phyloP scores from a whole-genome alignment of 768 basidiomycete species.

The Flagelloscypha sp. region DNA sequence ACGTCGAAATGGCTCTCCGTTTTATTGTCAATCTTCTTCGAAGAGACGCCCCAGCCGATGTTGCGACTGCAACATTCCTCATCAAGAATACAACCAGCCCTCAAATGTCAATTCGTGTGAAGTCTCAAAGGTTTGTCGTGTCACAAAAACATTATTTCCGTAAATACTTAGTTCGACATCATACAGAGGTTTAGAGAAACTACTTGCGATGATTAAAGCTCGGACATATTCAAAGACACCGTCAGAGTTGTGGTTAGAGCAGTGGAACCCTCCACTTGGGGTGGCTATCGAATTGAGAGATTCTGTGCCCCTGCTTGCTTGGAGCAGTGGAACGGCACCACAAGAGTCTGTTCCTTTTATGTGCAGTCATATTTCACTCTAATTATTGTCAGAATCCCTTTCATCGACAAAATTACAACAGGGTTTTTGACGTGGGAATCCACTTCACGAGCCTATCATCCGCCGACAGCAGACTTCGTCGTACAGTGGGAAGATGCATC shows the following conservation, averaged over 20 bases:
- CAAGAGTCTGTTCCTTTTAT: constrained; percentile 23
- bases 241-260: constrained; percentile 66
- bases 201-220: constrained; percentile 64
- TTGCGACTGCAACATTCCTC: constrained; percentile 54
- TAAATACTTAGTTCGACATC: constrained; percentile 4
- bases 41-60: constrained; percentile 47
- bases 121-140: constrained; percentile 49
- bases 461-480: constrained; percentile 27
- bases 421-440: constrained; percentile 75
- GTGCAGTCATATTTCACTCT: neutral
- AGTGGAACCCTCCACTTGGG: constrained; percentile 59
- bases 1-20: constrained; percentile 60
- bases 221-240: constrained; percentile 57
- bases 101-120: constrained; percentile 58
- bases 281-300: constrained; percentile 37
- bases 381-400: constrained; percentile 31
- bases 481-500: constrained; percentile 51
- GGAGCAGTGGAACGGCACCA: constrained; percentile 15
- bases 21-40: constrained; percentile 56
- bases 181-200: constrained; percentile 54
- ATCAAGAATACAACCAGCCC: constrained; percentile 59
- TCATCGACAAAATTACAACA: constrained; percentile 66
- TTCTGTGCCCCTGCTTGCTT: no score
- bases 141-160: constrained; percentile 1
- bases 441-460: constrained; percentile 52